Base-by-base conservation (phyloP, 2,329 filamentous ascomycete genomes). In the Rhinocladiella similis region DNA sequence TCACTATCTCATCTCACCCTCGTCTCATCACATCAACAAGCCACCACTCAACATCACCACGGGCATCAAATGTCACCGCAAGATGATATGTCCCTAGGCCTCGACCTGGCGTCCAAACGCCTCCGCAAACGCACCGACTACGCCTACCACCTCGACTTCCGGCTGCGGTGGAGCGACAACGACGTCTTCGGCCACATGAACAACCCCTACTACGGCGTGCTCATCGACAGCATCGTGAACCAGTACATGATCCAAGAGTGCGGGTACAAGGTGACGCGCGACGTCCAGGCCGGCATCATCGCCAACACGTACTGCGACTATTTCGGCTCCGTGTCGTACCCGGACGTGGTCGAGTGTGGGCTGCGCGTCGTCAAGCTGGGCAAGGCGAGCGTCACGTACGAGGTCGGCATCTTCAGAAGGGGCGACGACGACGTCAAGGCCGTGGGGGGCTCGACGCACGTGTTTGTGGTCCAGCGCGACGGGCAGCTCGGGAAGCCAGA, bases 111-210 rank as follows among this genome's bases (percentile, higher is more conserved):
- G 7, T 62, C 63, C 14, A 65, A 65, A 45, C 61, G 63, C 10
- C 50, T 51, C n/a, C 57, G 63, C 10, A 59, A 39, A 46, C 61
- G 61, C 3, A 38, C 19, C 47, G 60, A 65, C 49, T 65, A 65
- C 47, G 52, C 47, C 19, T 66, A 65, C 39, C 59, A 59, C 38
- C 61, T 61, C 4, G 59, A 63, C 19, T 65, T 63, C 41, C 52
- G 63, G 43, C 53, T 60, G 19, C 56, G 64, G 35, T 66, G 64
- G 90, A 86, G 84, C 71, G 91, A 96, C 73, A 96, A 96, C 69
- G 91, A 96, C 76, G 94, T 95, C 89, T 96, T 94, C 72, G 82
- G 90, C 58, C 93, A 97, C 70, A 84, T 96, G 80, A 96, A 96
- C 76, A 96, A 96, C 70, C 89, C 86, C 38, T 81, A 94, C 53